phyloP scores from a whole-genome alignment of 306 rosid genomes.

The Hylodesmum podocarpum region DNA sequence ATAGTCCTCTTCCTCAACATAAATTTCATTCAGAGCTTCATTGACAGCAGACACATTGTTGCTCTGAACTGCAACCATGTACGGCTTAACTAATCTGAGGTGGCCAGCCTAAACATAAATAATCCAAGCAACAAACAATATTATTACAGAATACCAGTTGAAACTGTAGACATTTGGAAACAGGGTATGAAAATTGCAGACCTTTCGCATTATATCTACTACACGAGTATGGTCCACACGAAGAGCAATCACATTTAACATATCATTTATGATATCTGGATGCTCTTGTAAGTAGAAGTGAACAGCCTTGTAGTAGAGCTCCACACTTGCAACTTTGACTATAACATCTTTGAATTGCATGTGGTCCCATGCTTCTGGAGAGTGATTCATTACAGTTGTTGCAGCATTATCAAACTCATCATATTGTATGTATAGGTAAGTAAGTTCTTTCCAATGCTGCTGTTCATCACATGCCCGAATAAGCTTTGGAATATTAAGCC shows the following conservation, averaged over 20 bases:
- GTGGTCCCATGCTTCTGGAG: conserved; percentile 99
- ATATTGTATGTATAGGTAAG: conserved; percentile 84
- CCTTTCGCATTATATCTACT: conserved; percentile 95
- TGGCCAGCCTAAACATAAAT: conserved; percentile 75
- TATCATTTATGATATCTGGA: conserved; percentile 88
- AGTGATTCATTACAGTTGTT: conserved; percentile 90
- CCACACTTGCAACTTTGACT: conserved; percentile 96
- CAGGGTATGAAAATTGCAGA: conserved; percentile 27
- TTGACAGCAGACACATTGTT: conserved; percentile 91
- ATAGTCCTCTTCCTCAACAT: conserved; percentile 92
- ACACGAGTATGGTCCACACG: conserved; percentile 98
- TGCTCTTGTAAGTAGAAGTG: conserved; percentile 97
- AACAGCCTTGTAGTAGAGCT: conserved; percentile 92
- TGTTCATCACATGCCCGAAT: conserved; percentile 98
- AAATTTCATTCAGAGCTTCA: conserved; percentile 92
- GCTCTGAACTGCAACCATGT: conserved; percentile 98
- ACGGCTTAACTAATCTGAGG: conserved; percentile 86
- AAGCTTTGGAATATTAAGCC: conserved; percentile 93
- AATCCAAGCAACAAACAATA: conserved; percentile 2
- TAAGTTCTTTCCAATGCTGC: conserved; percentile 95
- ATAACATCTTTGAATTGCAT: conserved; percentile 95
- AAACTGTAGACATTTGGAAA: background rate
- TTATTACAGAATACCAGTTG: background rate
- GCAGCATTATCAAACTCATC: conserved; percentile 99
- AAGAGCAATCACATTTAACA: conserved; percentile 88